phyloP scores from a whole-genome alignment of 495 filamentous ascomycete genomes.

The Aspergillus funiculosus region DNA sequence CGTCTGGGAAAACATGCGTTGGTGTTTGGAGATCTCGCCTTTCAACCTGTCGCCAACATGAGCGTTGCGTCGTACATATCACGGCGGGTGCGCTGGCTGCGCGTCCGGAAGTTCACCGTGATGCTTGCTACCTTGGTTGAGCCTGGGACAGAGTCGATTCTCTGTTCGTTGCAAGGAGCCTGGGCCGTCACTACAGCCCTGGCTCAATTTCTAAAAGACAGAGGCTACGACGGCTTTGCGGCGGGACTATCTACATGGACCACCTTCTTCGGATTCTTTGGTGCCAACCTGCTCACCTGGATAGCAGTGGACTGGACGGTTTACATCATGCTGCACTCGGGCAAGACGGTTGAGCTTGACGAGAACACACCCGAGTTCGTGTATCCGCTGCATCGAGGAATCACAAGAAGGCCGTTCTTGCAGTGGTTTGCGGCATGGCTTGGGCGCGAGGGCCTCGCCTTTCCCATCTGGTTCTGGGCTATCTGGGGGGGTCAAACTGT shows the following conservation, averaged over 20 bases:
- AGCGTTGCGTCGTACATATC: conserved; percentile 73
- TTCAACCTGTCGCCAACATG: conserved; percentile 85
- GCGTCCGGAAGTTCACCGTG: conserved; percentile 93
- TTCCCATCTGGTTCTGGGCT: conserved; percentile 84
- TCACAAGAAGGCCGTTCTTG: conserved; percentile 49
- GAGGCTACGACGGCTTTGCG: conserved; percentile 47
- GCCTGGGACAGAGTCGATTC: conserved; percentile 82
- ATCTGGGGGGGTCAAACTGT: conserved; percentile 79
- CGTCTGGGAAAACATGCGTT: conserved; percentile 73
- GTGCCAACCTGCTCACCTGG: conserved; percentile 63
- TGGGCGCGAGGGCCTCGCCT: conserved; percentile 71
- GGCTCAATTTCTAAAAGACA: conserved; percentile 49
- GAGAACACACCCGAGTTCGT: conserved; percentile 69
- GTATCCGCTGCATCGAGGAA: conserved; percentile 26
- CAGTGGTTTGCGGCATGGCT: conserved; percentile 82
- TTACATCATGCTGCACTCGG: conserved; percentile 67
- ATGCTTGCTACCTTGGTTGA: conserved; percentile 86
- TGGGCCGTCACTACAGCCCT: conserved; percentile 68
- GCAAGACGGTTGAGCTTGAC: conserved; percentile 63
- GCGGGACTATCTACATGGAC: conserved; percentile 54
- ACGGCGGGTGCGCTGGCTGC: conserved; percentile 82
- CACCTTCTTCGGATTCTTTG: conserved; percentile 60
- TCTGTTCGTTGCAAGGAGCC: conserved; percentile 74
- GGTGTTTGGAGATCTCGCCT: conserved; percentile 75
- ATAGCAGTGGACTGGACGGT: conserved; percentile 65